Evolutionary conservation across 352 stramenopile species (phyloP), one percentile per base, ranked within the genome.

Genomic region (Pythium chondricola): DNA sequence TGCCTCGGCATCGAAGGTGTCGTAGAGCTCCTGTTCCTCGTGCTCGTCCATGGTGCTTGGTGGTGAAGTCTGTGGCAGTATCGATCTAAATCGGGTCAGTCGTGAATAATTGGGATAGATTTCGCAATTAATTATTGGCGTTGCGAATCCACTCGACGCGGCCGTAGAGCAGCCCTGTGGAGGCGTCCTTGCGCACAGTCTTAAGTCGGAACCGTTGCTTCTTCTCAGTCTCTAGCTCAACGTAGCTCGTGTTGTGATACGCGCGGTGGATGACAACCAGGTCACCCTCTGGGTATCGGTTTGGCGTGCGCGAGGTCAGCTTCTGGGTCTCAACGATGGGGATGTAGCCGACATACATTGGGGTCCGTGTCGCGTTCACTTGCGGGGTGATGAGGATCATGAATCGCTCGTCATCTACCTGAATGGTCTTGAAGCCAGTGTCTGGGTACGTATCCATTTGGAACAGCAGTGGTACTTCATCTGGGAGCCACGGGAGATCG

Each of bases 81-180:
- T n/a, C n/a, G n/a, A 33, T 33, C 8, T 33, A 33, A 33, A 33
- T 33, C n/a, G n/a, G n/a, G n/a, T n/a, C n/a, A n/a, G n/a, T n/a
- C n/a, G n/a, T n/a, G n/a, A n/a, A n/a, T n/a, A n/a, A n/a, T n/a
- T n/a, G n/a, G n/a, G n/a, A n/a, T n/a, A n/a, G n/a, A n/a, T n/a
- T n/a, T n/a, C n/a, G n/a, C n/a, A n/a, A n/a, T n/a, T n/a, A n/a
- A n/a, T n/a, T n/a, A n/a, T n/a, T n/a, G n/a, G n/a, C n/a, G n/a
- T n/a, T n/a, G n/a, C n/a, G 27, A 45, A 45, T 45, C 39, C 39
- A 45, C 41, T 48, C 41, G 24, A 48, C 41, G 18, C 41, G 41
- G 11, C 24, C 41, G 20, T 48, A 48, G 14, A 48, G 27, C 14
- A 48, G 6, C 24, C 41, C 41, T 22, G 22, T 37, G 8, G 17